These are phyloP conservation scores for Pseudoturritis turrita DNA, from an alignment of 345 rosid species.

Conservation along the genomic window DNA sequence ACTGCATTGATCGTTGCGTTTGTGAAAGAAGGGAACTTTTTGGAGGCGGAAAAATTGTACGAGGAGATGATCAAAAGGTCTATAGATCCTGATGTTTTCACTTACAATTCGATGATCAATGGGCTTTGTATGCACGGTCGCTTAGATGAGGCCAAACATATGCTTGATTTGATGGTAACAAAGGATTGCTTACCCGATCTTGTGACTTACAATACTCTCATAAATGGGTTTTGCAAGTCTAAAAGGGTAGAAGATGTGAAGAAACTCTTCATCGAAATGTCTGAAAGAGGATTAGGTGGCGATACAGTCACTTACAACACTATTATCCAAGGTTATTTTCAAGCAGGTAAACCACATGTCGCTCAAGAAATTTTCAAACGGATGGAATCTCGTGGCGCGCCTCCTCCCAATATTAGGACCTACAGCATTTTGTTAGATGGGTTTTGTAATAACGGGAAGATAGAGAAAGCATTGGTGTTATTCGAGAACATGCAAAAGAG, in stretches of 20 bases:
- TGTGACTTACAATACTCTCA: constrained; percentile 31
- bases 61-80: constrained; percentile 19
- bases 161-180: constrained; percentile 25
- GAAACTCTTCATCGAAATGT: constrained; percentile 25
- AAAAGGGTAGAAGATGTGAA: constrained; percentile 28
- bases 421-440: constrained; percentile 34
- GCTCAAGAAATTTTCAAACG: constrained; percentile 22
- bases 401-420: constrained; percentile 13
- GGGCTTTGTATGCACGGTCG: constrained; percentile 22
- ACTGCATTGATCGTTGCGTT: constrained; percentile 17
- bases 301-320: constrained; percentile 32
- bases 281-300: constrained; percentile 11
- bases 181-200: constrained; percentile 12
- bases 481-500: constrained; percentile 22
- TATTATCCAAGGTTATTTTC: constrained; percentile 31
- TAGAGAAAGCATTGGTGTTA: constrained; percentile 26
- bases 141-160: constrained; percentile 17
- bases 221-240: constrained; percentile 34
- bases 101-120: constrained; percentile 19
- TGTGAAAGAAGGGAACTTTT: constrained; percentile 18
- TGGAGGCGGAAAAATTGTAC: neutral
- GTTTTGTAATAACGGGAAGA: constrained; percentile 22
- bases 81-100: constrained; percentile 17
- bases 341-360: constrained; percentile 8
- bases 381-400: constrained; percentile 24